Evolutionary conservation across 2,329 filamentous ascomycete genomes (phyloP).

Genomic region (Talaromyces sp.): DNA sequence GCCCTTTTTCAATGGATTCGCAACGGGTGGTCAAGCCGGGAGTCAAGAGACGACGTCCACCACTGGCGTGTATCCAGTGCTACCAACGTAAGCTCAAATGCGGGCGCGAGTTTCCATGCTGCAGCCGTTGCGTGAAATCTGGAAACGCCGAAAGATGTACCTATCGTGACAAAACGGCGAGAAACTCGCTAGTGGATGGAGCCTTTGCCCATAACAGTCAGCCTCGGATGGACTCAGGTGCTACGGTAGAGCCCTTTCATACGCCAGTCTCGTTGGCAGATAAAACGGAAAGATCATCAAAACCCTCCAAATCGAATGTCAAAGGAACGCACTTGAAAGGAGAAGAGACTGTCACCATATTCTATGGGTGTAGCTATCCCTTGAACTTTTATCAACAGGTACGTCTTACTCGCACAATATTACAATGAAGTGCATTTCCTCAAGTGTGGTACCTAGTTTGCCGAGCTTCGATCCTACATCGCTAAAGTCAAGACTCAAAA

Average conservation of each 20-base stretch:
- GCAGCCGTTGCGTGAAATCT: not conserved
- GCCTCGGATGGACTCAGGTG: not conserved
- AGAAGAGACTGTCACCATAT: slow-evolving; percentile 4
- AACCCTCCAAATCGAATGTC: not conserved
- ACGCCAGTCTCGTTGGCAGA: not conserved
- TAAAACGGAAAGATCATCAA: not conserved
- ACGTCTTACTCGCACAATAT: not conserved
- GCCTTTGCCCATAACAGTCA: not conserved
- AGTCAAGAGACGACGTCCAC: slow-evolving; percentile 4
- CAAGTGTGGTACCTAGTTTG: not conserved
- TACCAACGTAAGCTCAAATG: slow-evolving; percentile 12
- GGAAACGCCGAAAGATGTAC: slow-evolving; percentile 7
- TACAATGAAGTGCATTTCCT: not conserved
- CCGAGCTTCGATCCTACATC: slow-evolving; percentile 11
- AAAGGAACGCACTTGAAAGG: slow-evolving; percentile 6
- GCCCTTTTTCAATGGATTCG: not conserved
- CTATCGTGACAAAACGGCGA: not conserved
- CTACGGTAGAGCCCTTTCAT: not conserved
- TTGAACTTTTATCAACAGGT: slow-evolving; percentile 13
- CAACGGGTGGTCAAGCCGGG: not conserved
- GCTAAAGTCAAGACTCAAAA: slow-evolving; percentile 9
- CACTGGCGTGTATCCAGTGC: slow-evolving; percentile 10
- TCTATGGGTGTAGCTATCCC: slow-evolving; percentile 9
- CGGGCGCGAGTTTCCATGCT: slow-evolving; percentile 6
- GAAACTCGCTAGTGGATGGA: not conserved